Evolutionary conservation across 139 green algal genomes (phyloP), one percentile per base, ranked within the genome.

Genomic region (Closterium sp.): DNA sequence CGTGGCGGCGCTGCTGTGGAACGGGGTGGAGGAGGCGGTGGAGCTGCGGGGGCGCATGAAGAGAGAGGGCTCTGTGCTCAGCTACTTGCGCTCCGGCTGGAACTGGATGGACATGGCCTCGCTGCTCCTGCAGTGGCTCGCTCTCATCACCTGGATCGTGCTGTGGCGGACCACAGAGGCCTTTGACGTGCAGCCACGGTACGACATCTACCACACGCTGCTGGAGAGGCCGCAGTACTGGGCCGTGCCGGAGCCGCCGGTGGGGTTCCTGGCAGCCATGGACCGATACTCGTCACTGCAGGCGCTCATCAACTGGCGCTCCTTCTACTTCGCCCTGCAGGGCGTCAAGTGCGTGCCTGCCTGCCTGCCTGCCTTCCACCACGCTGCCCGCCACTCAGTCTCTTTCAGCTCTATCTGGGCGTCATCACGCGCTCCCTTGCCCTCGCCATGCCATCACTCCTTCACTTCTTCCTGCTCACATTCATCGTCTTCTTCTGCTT

Each of bases 91-190:
- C 22, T 92, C 31, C 34, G 92, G 89, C 84, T 98, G 97, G 96
- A 96, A 97, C 86, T 97, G 96, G 95, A 94, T 98, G 62, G 96
- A 97, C 90, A 93, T 97, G 42, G 29, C 94, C 27, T 97, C 94
- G 91, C 97, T 97, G 79, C 89, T 70, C n/a, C 95, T 98, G 92
- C 95, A 97, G 89, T 91, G 95, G 45, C 50, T 92, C 7, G 95
- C 91, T 42, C 93, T 96, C 31, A 92, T 96, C 90, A 95, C 97
- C 42, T 91, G 89, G 89, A 2, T 79, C 19, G 62, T 79, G 62
- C 62, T 79, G 17, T 79, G 62, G 62, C 62, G 62, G 62, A 4
- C 62, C 62, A 24, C 62, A 79, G 24, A 27, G n/a, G 17, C 38
- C 28, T 92, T 89, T 30, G 32, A 92, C 9, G 4, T 50, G 42